Evolutionary conservation across 805 yeast species (phyloP).

Genomic region (Kodamaea fukazawae): DNA sequence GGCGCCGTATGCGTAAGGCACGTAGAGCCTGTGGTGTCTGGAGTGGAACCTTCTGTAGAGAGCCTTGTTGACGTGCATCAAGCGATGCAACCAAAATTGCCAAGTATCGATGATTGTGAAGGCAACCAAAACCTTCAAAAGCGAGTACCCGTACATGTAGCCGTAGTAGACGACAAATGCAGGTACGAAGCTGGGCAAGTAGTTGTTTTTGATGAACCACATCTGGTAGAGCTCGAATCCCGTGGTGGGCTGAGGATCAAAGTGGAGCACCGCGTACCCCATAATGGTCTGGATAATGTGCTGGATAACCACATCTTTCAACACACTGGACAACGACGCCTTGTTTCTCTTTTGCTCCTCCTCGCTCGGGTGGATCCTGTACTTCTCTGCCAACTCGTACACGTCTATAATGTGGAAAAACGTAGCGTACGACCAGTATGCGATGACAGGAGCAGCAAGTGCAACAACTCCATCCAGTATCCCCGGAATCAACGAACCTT

Average conservation of each 20-base stretch:
- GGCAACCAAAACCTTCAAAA: constrained; percentile 56
- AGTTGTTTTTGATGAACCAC: constrained; percentile 45
- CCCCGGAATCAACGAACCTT: constrained; percentile 51
- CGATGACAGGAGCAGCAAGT: constrained; percentile 69
- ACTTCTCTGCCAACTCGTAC: constrained; percentile 71
- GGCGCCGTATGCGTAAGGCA: constrained; percentile 97
- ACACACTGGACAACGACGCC: constrained; percentile 65
- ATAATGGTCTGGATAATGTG: constrained; percentile 77
- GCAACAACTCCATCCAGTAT: constrained; percentile 74
- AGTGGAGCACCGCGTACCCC: constrained; percentile 53
- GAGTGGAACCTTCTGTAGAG: constrained; percentile 85
- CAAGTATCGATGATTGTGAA: constrained; percentile 84
- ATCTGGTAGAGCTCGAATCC: constrained; percentile 47
- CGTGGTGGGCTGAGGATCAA: constrained; percentile 56
- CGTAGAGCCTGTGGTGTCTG: constrained; percentile 89
- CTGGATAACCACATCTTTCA: constrained; percentile 80
- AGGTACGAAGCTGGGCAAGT: constrained; percentile 44
- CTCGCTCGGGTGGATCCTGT: constrained; percentile 89
- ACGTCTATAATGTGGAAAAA: constrained; percentile 75
- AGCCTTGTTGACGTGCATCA: constrained; percentile 79
- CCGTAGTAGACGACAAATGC: constrained; percentile 45
- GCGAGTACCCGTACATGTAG: constrained; percentile 65
- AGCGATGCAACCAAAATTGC: constrained; percentile 89
- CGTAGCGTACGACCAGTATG: constrained; percentile 78
- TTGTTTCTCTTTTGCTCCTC: constrained; percentile 77